Evolutionary conservation across 2,329 filamentous ascomycete genomes (phyloP).

Genomic region (Onygenales sp.): DNA sequence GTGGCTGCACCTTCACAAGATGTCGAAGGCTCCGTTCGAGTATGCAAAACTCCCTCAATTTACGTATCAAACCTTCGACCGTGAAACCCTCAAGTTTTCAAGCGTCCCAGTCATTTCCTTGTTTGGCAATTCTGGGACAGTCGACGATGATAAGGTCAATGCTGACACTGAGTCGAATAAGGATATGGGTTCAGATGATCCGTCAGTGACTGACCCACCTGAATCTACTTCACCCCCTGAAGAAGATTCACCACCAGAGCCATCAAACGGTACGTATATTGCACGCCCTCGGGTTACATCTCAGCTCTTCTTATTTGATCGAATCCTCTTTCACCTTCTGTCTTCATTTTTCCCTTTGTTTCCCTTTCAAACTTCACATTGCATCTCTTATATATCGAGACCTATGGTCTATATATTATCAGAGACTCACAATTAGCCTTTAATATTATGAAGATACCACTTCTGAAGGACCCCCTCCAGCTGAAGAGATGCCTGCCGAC

Average conservation of each 20-base stretch:
- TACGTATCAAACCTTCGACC: constrained; percentile 35
- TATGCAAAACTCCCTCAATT: constrained; percentile 36
- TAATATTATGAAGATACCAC: not conserved
- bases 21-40: constrained; percentile 25
- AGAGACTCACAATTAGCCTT: not conserved
- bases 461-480: not conserved
- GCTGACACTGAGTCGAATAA: constrained; percentile 25
- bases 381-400: not conserved
- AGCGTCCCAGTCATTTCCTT: constrained; percentile 26
- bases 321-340: not conserved
- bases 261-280: constrained; percentile 3
- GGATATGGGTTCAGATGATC: constrained; percentile 16
- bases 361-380: not conserved
- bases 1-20: constrained; percentile 24
- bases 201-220: constrained; percentile 6
- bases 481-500: not conserved
- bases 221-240: constrained; percentile 3
- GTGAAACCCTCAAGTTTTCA: constrained; percentile 26
- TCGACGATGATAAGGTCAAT: constrained; percentile 28
- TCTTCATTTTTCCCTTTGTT: not conserved
- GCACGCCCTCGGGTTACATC: not conserved
- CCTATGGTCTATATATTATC: not conserved
- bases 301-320: no score
- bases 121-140: constrained; percentile 24
- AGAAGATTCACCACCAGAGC: not conserved